Conservation (phyloP, 495 filamentous ascomycete species). For the Aspergillus nidulans region DNA sequence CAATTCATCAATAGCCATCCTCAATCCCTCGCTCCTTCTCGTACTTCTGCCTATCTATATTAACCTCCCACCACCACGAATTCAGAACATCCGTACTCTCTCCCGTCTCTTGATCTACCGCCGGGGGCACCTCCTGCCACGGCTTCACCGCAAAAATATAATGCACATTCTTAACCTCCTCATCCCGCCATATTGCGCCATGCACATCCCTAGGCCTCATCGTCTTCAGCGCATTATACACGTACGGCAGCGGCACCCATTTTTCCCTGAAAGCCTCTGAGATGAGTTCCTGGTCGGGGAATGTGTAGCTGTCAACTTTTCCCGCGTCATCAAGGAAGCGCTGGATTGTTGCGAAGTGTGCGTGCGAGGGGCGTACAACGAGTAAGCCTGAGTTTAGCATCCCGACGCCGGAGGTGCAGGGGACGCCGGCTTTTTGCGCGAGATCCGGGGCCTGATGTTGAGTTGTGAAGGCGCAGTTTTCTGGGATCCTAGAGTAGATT, state of each 20-base stretch:
- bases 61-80: conserved; percentile 62
- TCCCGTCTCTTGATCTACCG: conserved; percentile 8
- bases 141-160: conserved; percentile 79
- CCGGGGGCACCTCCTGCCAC: conserved; percentile 58
- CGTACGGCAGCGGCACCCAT: conserved; percentile 72
- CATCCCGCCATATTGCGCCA: conserved; percentile 68
- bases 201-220: conserved; percentile 66
- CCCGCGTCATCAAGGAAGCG: conserved; percentile 29
- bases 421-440: conserved; percentile 54
- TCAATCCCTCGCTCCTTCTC: conserved; percentile 41
- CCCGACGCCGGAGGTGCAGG: conserved; percentile 50
- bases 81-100: conserved; percentile 35
- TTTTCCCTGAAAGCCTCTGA: conserved; percentile 58
- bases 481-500: conserved; percentile 46
- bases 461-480: conserved; percentile 70
- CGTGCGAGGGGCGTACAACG: conserved; percentile 61
- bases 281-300: conserved; percentile 73
- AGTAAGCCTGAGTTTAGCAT: conserved; percentile 72
- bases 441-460: conserved; percentile 56
- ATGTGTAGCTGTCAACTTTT: conserved; percentile 52
- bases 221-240: conserved; percentile 82
- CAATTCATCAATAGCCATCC: conserved; percentile 16
- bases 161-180: conserved; percentile 72
- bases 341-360: conserved; percentile 52
- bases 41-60: conserved; percentile 45